Evolutionary conservation across 257 asterid species (phyloP).

Genomic region (Eustoma russellianum): DNA sequence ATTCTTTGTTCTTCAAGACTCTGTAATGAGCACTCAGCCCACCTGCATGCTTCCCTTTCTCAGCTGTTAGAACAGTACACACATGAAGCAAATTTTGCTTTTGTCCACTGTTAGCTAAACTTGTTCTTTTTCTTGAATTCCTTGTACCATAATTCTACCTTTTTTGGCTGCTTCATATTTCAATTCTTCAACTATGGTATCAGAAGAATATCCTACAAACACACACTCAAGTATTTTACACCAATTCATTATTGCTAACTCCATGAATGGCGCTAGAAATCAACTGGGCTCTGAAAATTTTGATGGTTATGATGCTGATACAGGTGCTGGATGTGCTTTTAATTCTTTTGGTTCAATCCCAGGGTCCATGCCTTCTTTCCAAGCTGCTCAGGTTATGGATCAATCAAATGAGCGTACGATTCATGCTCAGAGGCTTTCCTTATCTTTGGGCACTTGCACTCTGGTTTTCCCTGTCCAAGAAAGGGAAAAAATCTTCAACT

Average conservation of each 20-base stretch:
- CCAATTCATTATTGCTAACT: slow-evolving; percentile 42
- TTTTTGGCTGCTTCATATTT: too few relatives aligned
- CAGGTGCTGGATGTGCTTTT: slow-evolving; percentile 16
- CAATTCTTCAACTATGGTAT: slow-evolving; percentile 34
- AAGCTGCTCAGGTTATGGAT: slow-evolving; percentile 25
- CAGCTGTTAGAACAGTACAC: neutral
- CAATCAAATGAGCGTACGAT: slow-evolving; percentile 29
- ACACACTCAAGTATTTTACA: slow-evolving; percentile 47
- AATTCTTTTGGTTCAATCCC: slow-evolving; percentile 25
- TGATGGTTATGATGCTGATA: slow-evolving; percentile 26
- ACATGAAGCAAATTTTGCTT: too few relatives aligned
- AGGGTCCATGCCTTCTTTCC: slow-evolving; percentile 21
- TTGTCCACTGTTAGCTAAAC: too few relatives aligned
- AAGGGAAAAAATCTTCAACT: slow-evolving; percentile 19
- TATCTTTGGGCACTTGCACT: slow-evolving; percentile 47
- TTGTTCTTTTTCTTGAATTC: too few relatives aligned
- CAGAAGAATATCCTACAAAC: slow-evolving; percentile 47
- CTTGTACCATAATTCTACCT: too few relatives aligned
- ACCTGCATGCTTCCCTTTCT: neutral
- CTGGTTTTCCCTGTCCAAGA: slow-evolving; percentile 19
- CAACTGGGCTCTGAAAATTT: slow-evolving; percentile 34
- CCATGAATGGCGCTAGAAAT: slow-evolving; percentile 29
- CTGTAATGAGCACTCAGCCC: neutral
- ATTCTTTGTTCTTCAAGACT: neutral
- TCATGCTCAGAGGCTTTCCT: slow-evolving; percentile 57